Evolutionary conservation across 1,139 yeast species (phyloP).

Genomic region (Candida neerlandica): DNA sequence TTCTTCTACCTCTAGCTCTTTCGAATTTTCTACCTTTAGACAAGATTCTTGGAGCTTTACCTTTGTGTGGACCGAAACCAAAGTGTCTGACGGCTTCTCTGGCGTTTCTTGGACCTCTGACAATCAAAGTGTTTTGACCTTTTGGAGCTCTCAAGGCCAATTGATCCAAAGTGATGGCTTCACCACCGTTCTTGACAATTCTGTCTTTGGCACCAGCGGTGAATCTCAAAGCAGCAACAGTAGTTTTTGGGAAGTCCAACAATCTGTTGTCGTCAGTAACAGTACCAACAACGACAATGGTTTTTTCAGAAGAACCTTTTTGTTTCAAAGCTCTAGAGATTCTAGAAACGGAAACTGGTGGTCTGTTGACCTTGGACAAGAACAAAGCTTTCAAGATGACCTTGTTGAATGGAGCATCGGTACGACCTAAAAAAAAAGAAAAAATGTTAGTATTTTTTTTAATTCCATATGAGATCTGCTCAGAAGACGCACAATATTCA

Average conservation of each 20-base stretch:
- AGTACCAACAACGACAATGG: slow-evolving; percentile 98
- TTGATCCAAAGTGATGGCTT: slow-evolving; percentile 98
- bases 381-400: slow-evolving; percentile 91
- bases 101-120: slow-evolving; percentile 98
- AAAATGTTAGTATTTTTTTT: slow-evolving; percentile 45
- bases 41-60: slow-evolving; percentile 97
- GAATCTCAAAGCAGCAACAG: slow-evolving; percentile 99
- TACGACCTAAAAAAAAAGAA: slow-evolving; percentile 66
- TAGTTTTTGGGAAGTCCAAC: slow-evolving; percentile 91
- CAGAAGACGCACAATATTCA: slow-evolving; percentile 55
- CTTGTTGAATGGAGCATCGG: slow-evolving; percentile 99
- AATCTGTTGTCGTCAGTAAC: slow-evolving; percentile 98
- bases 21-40: slow-evolving; percentile 99
- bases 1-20: slow-evolving; percentile 99
- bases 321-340: slow-evolving; percentile 80
- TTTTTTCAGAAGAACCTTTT: slow-evolving; percentile 88
- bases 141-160: slow-evolving; percentile 99
- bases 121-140: slow-evolving; percentile 97
- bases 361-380: slow-evolving; percentile 98
- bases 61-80: slow-evolving; percentile 99
- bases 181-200: slow-evolving; percentile 99
- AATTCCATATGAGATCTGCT: slow-evolving; percentile 45
- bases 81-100: slow-evolving; percentile 99
- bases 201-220: slow-evolving; percentile 99
- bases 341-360: slow-evolving; percentile 97